Conservation (phyloP, 805 yeast genomes). For the Ogataea sp. region DNA sequence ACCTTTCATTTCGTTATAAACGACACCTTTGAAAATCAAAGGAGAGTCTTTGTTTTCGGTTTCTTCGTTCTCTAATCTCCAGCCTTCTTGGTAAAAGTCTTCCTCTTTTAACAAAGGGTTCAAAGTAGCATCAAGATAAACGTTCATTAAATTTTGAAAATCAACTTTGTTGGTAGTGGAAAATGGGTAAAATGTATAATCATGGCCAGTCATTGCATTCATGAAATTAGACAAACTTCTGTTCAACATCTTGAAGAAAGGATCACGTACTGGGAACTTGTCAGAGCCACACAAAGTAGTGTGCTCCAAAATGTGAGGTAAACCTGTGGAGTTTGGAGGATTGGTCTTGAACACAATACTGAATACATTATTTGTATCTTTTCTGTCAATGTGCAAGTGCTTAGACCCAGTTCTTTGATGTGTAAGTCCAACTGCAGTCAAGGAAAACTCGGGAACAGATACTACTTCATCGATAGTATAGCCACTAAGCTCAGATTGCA, state of each 20-base stretch:
- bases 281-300: conserved; percentile 92
- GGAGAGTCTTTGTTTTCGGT: conserved; percentile 51
- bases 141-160: conserved; percentile 74
- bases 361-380: conserved; percentile 82
- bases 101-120: conserved; percentile 69
- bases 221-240: conserved; percentile 91
- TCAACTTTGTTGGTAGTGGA: conserved; percentile 86
- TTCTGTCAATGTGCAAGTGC: conserved; percentile 80
- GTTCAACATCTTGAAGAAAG: conserved; percentile 95
- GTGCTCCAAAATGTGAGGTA: conserved; percentile 94
- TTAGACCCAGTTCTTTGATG: conserved; percentile 67
- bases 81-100: conserved; percentile 93
- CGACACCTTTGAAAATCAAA: conserved; percentile 85
- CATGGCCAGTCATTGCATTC: conserved; percentile 99
- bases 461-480: conserved; percentile 56
- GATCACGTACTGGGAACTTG: conserved; percentile 91
- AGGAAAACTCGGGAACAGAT: conserved; percentile 73
- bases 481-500: conserved; percentile 59
- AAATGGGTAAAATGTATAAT: conserved; percentile 92
- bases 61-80: conserved; percentile 81
- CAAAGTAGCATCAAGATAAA: conserved; percentile 81
- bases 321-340: conserved; percentile 92
- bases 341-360: conserved; percentile 86
- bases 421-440: conserved; percentile 65
- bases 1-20: conserved; percentile 97